Conservation (phyloP, 1,284 basidiomycete species). For the Apiotrichum brassicae region DNA sequence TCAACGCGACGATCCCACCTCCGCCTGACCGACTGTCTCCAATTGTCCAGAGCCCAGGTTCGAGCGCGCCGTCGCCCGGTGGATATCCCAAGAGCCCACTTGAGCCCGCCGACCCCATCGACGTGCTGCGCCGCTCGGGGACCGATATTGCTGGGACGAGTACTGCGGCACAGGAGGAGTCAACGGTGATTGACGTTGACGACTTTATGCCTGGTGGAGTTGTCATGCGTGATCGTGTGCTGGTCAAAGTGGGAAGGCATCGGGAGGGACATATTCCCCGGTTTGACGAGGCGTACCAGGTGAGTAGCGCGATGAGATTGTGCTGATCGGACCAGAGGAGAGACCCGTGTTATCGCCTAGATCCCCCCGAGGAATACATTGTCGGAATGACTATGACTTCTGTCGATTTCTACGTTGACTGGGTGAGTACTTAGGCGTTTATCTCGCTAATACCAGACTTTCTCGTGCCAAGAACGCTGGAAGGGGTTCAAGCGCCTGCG, state of each 20-base stretch:
- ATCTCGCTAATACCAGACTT: slow-evolving; percentile 4
- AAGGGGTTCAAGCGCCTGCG: slow-evolving; percentile 34
- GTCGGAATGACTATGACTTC: slow-evolving; percentile 36
- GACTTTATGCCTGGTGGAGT: slow-evolving; percentile 26
- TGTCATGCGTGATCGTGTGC: slow-evolving; percentile 42
- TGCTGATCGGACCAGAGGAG: slow-evolving; percentile 22
- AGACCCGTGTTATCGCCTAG: slow-evolving; percentile 35
- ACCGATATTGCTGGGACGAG: slow-evolving; percentile 35
- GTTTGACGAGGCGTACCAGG: slow-evolving; percentile 37
- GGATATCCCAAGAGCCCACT: too few species aligned
- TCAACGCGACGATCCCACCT: not conserved
- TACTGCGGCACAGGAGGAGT: slow-evolving; percentile 30
- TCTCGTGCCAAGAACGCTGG: slow-evolving; percentile 20
- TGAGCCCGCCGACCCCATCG: slow-evolving; percentile 30
- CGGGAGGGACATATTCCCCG: slow-evolving; percentile 21
- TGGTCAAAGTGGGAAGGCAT: slow-evolving; percentile 42
- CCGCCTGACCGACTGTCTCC: slow-evolving; percentile 12
- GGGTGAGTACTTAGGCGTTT: slow-evolving; percentile 16
- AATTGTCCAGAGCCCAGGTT: slow-evolving; percentile 16
- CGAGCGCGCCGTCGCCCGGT: too few species aligned
- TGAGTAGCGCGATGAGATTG: slow-evolving; percentile 7
- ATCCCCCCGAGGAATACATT: slow-evolving; percentile 40
- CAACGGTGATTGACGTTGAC: slow-evolving; percentile 17
- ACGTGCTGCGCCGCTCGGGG: slow-evolving; percentile 36
- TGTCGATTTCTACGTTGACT: slow-evolving; percentile 44